phyloP scores from a whole-genome alignment of 371 early-diverging fungal species.

The Nematocida ironsii region DNA sequence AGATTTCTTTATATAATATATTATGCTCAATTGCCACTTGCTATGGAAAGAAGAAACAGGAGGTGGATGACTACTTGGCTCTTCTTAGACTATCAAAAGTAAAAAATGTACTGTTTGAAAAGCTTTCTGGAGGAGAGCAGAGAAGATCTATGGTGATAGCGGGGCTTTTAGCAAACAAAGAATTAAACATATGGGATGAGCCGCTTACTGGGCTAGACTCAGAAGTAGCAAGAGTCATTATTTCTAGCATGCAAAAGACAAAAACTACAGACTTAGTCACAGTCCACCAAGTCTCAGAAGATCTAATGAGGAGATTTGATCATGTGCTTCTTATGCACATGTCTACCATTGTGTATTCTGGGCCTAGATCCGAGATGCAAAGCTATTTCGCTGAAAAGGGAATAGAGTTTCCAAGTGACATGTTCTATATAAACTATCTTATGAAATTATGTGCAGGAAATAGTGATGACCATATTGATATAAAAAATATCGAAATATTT shows the following conservation, averaged over 20 bases:
- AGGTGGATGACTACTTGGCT: neutral
- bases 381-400: neutral
- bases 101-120: slow-evolving; percentile 9
- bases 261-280: slow-evolving; percentile 22
- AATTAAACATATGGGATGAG: slow-evolving; percentile 47
- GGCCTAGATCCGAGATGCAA: neutral
- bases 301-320: slow-evolving; percentile 22
- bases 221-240: neutral
- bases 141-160: slow-evolving; percentile 19
- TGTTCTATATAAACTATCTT: slow-evolving; percentile 25
- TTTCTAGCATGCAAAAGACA: slow-evolving; percentile 24
- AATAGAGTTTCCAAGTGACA: slow-evolving; percentile 16
- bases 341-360: slow-evolving; percentile 32
- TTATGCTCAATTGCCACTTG: slow-evolving; percentile 23
- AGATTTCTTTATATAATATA: neutral
- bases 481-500: slow-evolving; percentile 3
- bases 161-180: slow-evolving; percentile 12
- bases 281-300: slow-evolving; percentile 20
- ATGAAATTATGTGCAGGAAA: neutral
- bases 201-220: slow-evolving; percentile 28
- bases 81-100: neutral
- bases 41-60: neutral
- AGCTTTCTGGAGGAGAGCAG: slow-evolving; percentile 32
- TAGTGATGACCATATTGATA: neutral
- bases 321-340: slow-evolving; percentile 39